Conservation (phyloP, 148 eudicot genomes). For the Rheum nobile region DNA sequence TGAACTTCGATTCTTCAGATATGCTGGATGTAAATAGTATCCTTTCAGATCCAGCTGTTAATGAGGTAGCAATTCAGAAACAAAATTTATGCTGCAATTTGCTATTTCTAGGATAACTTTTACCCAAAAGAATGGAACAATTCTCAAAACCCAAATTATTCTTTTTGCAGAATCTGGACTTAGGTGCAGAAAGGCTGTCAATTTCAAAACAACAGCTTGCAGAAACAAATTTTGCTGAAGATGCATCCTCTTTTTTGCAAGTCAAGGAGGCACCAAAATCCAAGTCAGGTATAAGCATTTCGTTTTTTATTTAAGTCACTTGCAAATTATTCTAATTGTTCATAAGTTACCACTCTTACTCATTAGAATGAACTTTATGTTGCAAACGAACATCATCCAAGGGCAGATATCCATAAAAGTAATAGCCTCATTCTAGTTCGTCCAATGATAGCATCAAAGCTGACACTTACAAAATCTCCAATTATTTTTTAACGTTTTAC, state of each 20-base stretch:
- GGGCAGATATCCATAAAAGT: too few relatives aligned
- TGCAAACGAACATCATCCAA: too few relatives aligned
- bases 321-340: neutral
- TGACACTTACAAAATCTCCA: too few relatives aligned
- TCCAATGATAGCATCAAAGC: too few relatives aligned
- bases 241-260: conserved; percentile 47
- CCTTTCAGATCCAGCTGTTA: conserved; percentile 21
- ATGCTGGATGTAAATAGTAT: conserved; percentile 18
- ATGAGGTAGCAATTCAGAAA: conserved; percentile 27
- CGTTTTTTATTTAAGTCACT: neutral
- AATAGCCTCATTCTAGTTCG: too few relatives aligned
- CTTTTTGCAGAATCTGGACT: conserved; percentile 20
- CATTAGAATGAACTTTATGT: neutral
- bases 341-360: neutral
- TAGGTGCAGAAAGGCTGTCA: conserved; percentile 20
- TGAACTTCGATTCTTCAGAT: conserved; percentile 28
- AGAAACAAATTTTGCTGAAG: conserved; percentile 17
- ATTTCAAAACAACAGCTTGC: conserved; percentile 20
- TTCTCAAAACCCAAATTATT: conserved; percentile 9
- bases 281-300: conserved; percentile 19
- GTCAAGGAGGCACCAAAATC: conserved; percentile 19
- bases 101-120: neutral
- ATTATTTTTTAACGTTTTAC: neutral
- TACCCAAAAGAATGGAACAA: neutral
- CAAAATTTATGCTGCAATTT: neutral